Percentiles rank a stretch among this genome's conserved stretches.
phyloP scores from a whole-genome alignment of 768 basidiomycete genomes.

The Amanita jacksonii region DNA sequence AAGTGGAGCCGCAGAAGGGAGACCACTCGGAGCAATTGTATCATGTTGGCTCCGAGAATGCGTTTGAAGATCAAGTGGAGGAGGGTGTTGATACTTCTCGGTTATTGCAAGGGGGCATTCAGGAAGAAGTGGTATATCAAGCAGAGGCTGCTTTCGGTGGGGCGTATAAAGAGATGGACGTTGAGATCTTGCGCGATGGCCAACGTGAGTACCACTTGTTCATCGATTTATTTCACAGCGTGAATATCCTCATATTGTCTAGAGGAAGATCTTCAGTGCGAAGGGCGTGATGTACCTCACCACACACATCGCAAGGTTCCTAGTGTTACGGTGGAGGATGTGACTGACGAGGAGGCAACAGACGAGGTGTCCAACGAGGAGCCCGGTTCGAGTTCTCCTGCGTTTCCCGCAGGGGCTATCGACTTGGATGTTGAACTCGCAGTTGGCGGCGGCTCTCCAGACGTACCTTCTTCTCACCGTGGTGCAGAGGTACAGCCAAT shows the following conservation, averaged over 20 bases:
- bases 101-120: not conserved
- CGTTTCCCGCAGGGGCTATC: slow-evolving; percentile 20
- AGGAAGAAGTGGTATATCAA: not conserved
- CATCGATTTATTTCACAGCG: too few relatives aligned
- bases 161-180: slow-evolving; percentile 13
- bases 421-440: slow-evolving; percentile 14
- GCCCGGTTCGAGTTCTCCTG: slow-evolving; percentile 5
- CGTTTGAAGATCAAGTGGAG: not conserved
- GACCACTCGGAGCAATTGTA: too few relatives aligned
- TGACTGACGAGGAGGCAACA: slow-evolving; percentile 1
- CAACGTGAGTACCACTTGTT: too few relatives aligned
- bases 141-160: not conserved
- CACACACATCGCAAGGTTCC: not conserved
- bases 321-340: slow-evolving; percentile 1
- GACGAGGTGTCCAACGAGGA: slow-evolving; percentile 1
- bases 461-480: not conserved
- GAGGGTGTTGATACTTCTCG: not conserved
- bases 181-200: slow-evolving; percentile 8
- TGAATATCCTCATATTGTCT: too few relatives aligned
- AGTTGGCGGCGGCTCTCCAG: not conserved
- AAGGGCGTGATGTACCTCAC: not conserved
- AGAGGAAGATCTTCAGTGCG: too few relatives aligned
- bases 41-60: too few relatives aligned
- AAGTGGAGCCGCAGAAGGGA: too few relatives aligned
- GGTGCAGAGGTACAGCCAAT: not conserved